phyloP scores from a whole-genome alignment of 768 basidiomycete genomes.

The Termitomyces sp. region DNA sequence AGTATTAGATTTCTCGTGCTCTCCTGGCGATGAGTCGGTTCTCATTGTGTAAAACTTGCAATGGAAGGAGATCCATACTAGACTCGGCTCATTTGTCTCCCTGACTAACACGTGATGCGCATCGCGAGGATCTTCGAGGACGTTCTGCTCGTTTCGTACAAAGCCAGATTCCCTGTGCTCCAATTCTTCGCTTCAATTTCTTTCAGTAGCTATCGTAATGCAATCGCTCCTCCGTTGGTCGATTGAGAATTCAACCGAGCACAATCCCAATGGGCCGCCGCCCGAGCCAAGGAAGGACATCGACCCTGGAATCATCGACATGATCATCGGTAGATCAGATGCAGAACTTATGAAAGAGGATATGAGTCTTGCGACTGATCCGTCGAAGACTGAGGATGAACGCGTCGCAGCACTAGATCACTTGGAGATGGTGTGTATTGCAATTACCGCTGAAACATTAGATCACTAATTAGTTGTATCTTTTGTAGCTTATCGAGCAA shows the following conservation, averaged over 20 bases:
- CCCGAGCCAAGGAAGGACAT: slow-evolving; percentile 42
- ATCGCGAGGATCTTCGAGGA: slow-evolving; percentile 8
- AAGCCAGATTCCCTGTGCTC: background rate
- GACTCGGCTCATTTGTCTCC: no score
- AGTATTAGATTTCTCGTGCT: background rate
- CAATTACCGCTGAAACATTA: background rate
- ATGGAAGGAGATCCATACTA: no score
- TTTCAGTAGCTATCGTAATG: slow-evolving; percentile 30
- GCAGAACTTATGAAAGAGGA: slow-evolving; percentile 81
- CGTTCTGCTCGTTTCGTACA: slow-evolving; percentile 6
- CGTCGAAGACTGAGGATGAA: slow-evolving; percentile 44
- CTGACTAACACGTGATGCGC: background rate
- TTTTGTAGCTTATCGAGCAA: slow-evolving; percentile 66
- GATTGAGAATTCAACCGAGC: slow-evolving; percentile 57
- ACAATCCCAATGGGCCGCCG: slow-evolving; percentile 23
- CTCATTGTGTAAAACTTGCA: no score
- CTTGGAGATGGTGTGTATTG: slow-evolving; percentile 69
- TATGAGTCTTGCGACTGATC: slow-evolving; percentile 58
- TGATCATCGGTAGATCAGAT: slow-evolving; percentile 82
- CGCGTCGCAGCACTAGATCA: slow-evolving; percentile 73
- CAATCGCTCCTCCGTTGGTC: slow-evolving; percentile 80
- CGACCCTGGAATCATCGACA: slow-evolving; percentile 80
- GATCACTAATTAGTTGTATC: background rate
- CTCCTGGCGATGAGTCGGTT: background rate
- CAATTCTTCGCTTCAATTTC: background rate